Conservation (phyloP, 164 flowering plant genomes). For the Paratinospora sagittata region DNA sequence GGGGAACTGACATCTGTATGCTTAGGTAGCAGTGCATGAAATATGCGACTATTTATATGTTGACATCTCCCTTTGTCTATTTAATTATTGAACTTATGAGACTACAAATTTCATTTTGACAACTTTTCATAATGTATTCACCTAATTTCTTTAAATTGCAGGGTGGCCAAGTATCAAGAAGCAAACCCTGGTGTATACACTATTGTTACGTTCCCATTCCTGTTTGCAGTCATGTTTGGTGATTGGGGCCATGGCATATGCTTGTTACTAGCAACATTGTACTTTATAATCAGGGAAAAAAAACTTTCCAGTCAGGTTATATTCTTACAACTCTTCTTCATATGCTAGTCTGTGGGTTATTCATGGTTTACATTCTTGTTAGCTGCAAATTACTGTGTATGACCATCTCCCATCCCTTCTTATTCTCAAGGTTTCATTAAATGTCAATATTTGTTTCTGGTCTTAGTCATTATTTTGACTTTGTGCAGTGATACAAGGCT, state of each 20-base stretch:
- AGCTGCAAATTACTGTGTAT: neutral
- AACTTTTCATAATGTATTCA: neutral
- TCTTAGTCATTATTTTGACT: neutral
- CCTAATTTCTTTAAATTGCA: slow-evolving; percentile 31
- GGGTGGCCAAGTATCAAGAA: slow-evolving; percentile 92
- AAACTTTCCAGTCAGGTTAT: slow-evolving; percentile 74
- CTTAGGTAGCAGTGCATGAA: too few species aligned
- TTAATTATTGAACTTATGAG: neutral
- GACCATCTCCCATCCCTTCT: neutral
- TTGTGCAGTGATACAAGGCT: neutral
- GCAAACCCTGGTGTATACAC: slow-evolving; percentile 92
- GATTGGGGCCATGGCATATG: slow-evolving; percentile 99
- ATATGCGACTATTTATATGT: neutral
- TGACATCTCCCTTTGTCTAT: neutral
- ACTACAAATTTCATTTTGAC: neutral
- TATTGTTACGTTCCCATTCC: slow-evolving; percentile 83
- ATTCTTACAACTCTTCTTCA: neutral
- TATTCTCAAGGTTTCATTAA: neutral
- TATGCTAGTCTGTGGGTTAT: neutral
- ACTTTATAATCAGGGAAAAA: slow-evolving; percentile 60
- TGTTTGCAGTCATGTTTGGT: slow-evolving; percentile 99
- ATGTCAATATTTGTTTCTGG: neutral
- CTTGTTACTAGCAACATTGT: slow-evolving; percentile 66
- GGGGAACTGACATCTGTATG: too few species aligned
- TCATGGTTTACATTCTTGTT: slow-evolving; percentile 2